phyloP scores from a whole-genome alignment of 371 early-diverging fungal species.

The Saksenaea oblongispora region DNA sequence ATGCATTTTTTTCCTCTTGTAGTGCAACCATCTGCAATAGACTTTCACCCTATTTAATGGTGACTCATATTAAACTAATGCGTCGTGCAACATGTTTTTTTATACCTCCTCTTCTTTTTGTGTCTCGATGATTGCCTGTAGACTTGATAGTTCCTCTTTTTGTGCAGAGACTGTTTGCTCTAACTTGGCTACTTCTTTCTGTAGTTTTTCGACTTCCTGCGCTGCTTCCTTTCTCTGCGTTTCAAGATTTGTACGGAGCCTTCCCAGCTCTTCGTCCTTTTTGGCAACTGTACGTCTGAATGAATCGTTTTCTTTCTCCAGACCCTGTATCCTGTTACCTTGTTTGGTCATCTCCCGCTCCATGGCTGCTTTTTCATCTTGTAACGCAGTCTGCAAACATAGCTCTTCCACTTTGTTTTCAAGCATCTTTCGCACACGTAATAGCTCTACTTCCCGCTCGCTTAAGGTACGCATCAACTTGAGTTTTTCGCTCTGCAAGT shows the following conservation, averaged over 20 bases:
- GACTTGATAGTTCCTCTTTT: background rate
- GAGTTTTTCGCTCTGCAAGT: background rate
- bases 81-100: no score
- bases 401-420: background rate
- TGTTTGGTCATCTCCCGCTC: no score
- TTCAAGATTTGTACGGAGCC: background rate
- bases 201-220: background rate
- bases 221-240: background rate
- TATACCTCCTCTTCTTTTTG: background rate
- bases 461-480: background rate
- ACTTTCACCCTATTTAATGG: no score
- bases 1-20: background rate
- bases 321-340: no score
- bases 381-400: background rate
- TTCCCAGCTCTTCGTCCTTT: background rate
- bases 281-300: background rate
- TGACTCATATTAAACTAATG: no score
- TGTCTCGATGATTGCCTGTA: background rate
- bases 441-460: background rate
- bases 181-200: background rate
- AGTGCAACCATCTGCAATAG: background rate
- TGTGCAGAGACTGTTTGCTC: background rate
- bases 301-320: no score
- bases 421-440: background rate
- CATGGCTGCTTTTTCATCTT: background rate